phyloP scores from a whole-genome alignment of 345 rosid genomes.

The Citrus cavaleriei region DNA sequence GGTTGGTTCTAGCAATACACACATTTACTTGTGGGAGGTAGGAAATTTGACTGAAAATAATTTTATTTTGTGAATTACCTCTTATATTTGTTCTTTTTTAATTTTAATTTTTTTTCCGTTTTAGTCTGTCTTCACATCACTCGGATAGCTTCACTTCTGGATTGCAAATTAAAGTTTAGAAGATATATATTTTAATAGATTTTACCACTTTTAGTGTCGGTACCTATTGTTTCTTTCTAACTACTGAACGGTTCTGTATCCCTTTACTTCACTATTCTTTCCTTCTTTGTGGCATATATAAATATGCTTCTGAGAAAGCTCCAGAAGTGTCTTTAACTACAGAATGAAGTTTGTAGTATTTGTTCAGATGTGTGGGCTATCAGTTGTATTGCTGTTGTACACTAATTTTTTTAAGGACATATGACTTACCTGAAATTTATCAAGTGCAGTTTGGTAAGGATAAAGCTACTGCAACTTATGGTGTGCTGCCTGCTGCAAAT shows the following conservation, averaged over 20 bases:
- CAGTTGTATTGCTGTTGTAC: constrained; percentile 4
- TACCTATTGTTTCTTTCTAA: not conserved
- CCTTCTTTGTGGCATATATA: not conserved
- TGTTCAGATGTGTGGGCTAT: not conserved
- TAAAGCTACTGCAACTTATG: constrained; percentile 85
- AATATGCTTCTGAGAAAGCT: not conserved
- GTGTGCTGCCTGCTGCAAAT: constrained; percentile 83
- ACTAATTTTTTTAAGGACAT: not conserved
- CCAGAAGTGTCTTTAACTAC: not conserved
- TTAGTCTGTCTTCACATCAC: not conserved
- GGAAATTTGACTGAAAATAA: constrained; percentile 14
- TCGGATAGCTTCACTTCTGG: not conserved
- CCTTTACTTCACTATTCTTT: not conserved
- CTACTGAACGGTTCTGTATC: not conserved
- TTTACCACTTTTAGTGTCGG: not conserved
- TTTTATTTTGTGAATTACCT: not conserved
- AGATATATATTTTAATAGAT: not conserved
- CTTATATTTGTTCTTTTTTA: not conserved
- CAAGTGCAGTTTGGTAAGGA: constrained; percentile 71
- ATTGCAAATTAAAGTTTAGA: not conserved
- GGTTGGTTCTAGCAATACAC: constrained; percentile 93
- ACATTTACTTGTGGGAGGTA: constrained; percentile 95
- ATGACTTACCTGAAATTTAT: constrained; percentile 26
- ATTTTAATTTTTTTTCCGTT: no score
- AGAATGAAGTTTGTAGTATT: not conserved